Base-by-base conservation (phyloP, 2,329 filamentous ascomycete genomes). In the Ophiostoma australiae region DNA sequence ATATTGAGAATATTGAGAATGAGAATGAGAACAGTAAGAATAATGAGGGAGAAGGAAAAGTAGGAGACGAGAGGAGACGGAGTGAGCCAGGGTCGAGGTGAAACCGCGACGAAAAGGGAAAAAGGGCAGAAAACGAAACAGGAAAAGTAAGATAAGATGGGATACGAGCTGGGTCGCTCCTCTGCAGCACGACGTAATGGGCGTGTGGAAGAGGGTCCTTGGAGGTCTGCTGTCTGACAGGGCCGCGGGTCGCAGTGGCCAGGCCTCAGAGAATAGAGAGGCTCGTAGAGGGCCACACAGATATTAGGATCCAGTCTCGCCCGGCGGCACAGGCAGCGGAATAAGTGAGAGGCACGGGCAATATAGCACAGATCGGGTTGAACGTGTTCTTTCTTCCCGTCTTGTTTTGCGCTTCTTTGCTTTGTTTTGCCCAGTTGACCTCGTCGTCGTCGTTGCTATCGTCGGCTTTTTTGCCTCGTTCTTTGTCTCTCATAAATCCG, bases 81-180 rank as follows among this genome's bases (percentile, higher is more conserved):
- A 33, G 27, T 5, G 15, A 35, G 33, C 27, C 58, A 33, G 58
- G 58, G 58, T 63, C 27, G 52, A 58, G 52, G 58, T 63, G 58
- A 63, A 37, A 69, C 23, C 41, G 44, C 44, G 48, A 31, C 55
- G n/a, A 17, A 69, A 52, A 23, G 37, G 63, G 31, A 63, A 33
- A 69, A 69, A 67, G 35, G 48, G 65, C 17, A 48, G 37, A 23
- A n/a, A 48, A 20, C 48, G 33, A 68, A 27, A 33, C 58, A 39
- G 48, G 70, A 70, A 39, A 52, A 71, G 52, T 17, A n/a, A 69
- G 44, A 69, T 31, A 52, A 67, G 39, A 35, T 63, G 58, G 58
- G 27, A 33, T 63, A 63, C 58, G 58, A 63, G 58, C 23, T 58
- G 52, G 52, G 10, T 58, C 11, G 52, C 52, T 27, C 52, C 23